phyloP scores from a whole-genome alignment of 1,139 yeast species.

The Wickerhamomyces sp. region DNA sequence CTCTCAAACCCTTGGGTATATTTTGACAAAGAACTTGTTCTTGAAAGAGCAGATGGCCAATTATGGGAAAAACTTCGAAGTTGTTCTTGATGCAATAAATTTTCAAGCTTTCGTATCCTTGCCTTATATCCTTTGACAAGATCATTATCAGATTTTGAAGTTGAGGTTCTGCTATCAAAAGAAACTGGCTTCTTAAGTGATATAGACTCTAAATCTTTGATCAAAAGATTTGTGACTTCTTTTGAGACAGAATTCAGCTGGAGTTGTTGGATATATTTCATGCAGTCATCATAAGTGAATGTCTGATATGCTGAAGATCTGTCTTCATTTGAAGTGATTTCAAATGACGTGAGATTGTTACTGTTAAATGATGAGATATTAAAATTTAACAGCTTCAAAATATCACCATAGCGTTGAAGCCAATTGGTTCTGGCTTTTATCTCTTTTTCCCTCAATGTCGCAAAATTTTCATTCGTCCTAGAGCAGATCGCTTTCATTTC shows the following conservation, averaged over 20 bases:
- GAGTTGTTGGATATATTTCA: slow-evolving; percentile 31
- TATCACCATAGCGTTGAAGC: slow-evolving; percentile 55
- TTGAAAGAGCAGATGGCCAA: slow-evolving; percentile 42
- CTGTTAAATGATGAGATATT: slow-evolving; percentile 24
- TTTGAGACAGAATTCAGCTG: slow-evolving; percentile 23
- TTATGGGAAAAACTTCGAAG: slow-evolving; percentile 50
- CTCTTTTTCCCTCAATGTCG: slow-evolving; percentile 58
- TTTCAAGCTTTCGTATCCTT: slow-evolving; percentile 61
- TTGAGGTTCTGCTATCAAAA: neutral
- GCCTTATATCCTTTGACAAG: slow-evolving; percentile 52
- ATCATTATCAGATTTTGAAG: slow-evolving; percentile 19
- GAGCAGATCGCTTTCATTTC: slow-evolving; percentile 46
- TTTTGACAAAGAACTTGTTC: slow-evolving; percentile 12
- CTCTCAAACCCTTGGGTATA: slow-evolving; percentile 5
- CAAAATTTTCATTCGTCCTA: slow-evolving; percentile 55
- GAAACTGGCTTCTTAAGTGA: slow-evolving; percentile 27
- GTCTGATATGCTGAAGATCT: slow-evolving; percentile 15
- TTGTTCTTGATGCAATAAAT: slow-evolving; percentile 61
- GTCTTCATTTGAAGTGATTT: slow-evolving; percentile 34
- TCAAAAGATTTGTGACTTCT: slow-evolving; percentile 39
- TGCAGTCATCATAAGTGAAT: slow-evolving; percentile 29
- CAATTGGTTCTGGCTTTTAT: slow-evolving; percentile 53
- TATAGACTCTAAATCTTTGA: slow-evolving; percentile 44
- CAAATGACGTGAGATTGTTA: slow-evolving; percentile 37
- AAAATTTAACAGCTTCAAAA: slow-evolving; percentile 33